Base-by-base conservation (phyloP, 2,329 filamentous ascomycete species). In the Hypoxylon sp. region DNA sequence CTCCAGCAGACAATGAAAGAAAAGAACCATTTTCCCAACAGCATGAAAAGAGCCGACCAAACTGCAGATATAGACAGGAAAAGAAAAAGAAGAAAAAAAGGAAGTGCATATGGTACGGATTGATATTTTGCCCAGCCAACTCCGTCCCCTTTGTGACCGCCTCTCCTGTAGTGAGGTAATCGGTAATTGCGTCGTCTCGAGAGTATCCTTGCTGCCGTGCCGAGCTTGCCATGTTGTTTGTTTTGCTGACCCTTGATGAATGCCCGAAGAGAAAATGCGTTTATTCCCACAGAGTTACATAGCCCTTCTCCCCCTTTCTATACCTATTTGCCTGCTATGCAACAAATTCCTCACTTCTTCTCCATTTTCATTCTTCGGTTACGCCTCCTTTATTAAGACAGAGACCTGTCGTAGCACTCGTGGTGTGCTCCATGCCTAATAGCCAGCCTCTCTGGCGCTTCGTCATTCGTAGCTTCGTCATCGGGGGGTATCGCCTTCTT, bases 31-130 rank as follows among this genome's bases (percentile, higher is more conserved):
- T 33, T 41, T 46, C 33, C 20, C 24, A 15, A 33, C n/a, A 37
- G 26, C 17, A 48, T 21, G n/a, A 46, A n/a, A n/a, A 21, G 31
- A 20, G 21, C 33, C 31, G 18, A 40, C 37, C 27, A 24, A 21
- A 21, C 13, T 46, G 40, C 15, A 41, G 43, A 55, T 67, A 68
- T 68, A 67, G 61, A 65, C 62, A 68, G 37, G 52, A 55, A 55
- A 21, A 53, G 8, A 40, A 26, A 46, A 50, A 48, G 31, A 11
- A 49, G 27, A 27, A 41, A 52, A 42, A 13, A 49, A 24, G 24
- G 7, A 24, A 31, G 31, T 15, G 41, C 40, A 59, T 52, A 37
- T 51, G 46, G 17, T 56, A 40, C 29, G 37, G 24, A 48, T 48
- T 29, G 41, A 55, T 50, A 55, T 60, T 63, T 62, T 58, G 37